Percentiles rank a stretch among this genome's conserved stretches.
phyloP scores from a whole-genome alignment of 1,284 basidiomycete genomes.

The Apiotrichum siamense region DNA sequence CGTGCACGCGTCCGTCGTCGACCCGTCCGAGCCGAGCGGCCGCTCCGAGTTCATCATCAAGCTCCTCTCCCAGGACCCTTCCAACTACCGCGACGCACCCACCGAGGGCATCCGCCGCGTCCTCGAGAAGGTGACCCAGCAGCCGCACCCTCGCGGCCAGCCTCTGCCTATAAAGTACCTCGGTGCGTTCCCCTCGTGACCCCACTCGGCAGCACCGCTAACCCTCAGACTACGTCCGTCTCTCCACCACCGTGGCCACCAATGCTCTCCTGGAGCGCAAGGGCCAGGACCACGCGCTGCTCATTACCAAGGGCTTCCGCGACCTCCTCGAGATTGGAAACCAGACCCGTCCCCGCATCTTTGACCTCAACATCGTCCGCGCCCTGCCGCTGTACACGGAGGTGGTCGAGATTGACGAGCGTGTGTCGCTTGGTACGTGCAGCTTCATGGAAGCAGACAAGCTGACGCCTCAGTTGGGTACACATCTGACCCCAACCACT shows the following conservation, averaged over 20 bases:
- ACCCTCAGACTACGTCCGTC: constrained; percentile 73
- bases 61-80: constrained; percentile 73
- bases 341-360: constrained; percentile 42
- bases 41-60: constrained; percentile 45
- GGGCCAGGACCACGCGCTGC: constrained; percentile 80
- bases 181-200: constrained; percentile 44
- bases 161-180: constrained; percentile 68
- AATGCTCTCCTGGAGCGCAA: constrained; percentile 93
- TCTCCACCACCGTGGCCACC: constrained; percentile 90
- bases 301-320: constrained; percentile 57
- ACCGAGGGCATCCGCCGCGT: constrained; percentile 79
- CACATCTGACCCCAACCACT: constrained; percentile 76
- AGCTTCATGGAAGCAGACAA: no score
- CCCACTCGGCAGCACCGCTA: no score
- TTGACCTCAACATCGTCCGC: constrained; percentile 45
- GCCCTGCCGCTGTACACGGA: constrained; percentile 47
- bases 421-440: constrained; percentile 54
- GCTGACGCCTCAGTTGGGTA: no score
- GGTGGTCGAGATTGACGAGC: constrained; percentile 52
- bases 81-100: constrained; percentile 76
- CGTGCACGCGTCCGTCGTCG: constrained; percentile 11
- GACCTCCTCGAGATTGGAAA: constrained; percentile 48
- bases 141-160: constrained; percentile 37
- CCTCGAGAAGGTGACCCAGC: constrained; percentile 66
- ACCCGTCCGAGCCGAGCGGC: constrained; percentile 4